Percentiles rank a stretch among this genome's conserved stretches.
These are phyloP conservation scores for Podaxis sp. DNA, from an alignment of 768 basidiomycete species.

Conservation along the genomic window DNA sequence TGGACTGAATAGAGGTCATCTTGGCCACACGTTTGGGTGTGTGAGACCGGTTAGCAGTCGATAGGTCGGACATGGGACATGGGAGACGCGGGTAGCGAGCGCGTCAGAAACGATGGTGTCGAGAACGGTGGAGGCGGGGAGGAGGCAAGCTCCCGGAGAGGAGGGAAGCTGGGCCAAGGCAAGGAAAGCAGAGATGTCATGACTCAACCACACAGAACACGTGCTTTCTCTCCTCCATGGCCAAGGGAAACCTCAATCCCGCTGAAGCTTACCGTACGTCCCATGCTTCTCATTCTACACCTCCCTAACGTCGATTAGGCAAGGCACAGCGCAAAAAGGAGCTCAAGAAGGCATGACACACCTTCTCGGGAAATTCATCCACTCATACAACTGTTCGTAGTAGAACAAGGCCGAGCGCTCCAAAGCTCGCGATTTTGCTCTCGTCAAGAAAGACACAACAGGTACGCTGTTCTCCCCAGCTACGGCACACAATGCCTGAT, in stretches of 20 bases:
- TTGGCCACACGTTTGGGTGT: slow-evolving; percentile 60
- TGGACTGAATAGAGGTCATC: slow-evolving; percentile 61
- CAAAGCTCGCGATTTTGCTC: slow-evolving; percentile 82
- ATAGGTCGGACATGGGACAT: slow-evolving; percentile 32
- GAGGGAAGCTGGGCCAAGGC: slow-evolving; percentile 36
- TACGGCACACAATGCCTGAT: background rate
- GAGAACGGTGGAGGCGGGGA: background rate
- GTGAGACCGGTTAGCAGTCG: slow-evolving; percentile 26
- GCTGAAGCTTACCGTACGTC: slow-evolving; percentile 88
- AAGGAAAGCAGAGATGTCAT: slow-evolving; percentile 24
- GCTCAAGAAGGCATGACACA: slow-evolving; percentile 75
- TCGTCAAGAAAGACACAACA: slow-evolving; percentile 91
- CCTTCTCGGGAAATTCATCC: background rate
- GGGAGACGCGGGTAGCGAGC: background rate
- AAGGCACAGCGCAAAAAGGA: slow-evolving; percentile 94
- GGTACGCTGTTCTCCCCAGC: slow-evolving; percentile 37
- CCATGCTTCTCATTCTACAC: background rate
- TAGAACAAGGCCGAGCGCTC: slow-evolving; percentile 88
- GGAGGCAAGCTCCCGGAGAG: slow-evolving; percentile 39
- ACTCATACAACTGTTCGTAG: slow-evolving; percentile 28
- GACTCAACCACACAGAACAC: slow-evolving; percentile 36
- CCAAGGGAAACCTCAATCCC: slow-evolving; percentile 86
- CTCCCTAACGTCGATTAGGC: slow-evolving; percentile 41
- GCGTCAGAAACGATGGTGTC: background rate
- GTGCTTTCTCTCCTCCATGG: slow-evolving; percentile 43